These are phyloP conservation scores for Ophiostoma montium DNA, from an alignment of 2,329 filamentous ascomycete genomes.

Conservation along the genomic window DNA sequence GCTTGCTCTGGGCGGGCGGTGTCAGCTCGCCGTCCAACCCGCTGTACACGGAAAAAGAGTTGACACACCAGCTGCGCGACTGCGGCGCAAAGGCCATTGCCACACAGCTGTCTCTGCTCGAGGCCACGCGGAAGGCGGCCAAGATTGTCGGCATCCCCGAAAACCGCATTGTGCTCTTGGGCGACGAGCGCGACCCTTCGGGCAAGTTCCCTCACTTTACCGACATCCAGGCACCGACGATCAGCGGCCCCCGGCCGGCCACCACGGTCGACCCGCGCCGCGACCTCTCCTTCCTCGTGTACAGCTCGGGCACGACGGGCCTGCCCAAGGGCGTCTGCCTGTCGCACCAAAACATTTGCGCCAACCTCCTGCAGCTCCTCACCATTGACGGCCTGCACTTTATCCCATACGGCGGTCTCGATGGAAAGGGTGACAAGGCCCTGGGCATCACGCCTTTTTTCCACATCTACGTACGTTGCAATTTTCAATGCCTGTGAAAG, in stretches of 20 bases:
- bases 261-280: conserved; percentile 46
- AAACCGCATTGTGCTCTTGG: conserved; percentile 62
- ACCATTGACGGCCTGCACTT: conserved; percentile 41
- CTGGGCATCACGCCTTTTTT: conserved; percentile 78
- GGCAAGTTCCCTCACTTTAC: conserved; percentile 57
- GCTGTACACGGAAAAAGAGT: conserved; percentile 68
- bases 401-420: conserved; percentile 40
- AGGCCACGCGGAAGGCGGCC: conserved; percentile 53
- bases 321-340: conserved; percentile 85
- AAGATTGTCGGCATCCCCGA: conserved; percentile 53
- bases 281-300: conserved; percentile 74
- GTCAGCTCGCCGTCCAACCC: conserved; percentile 78
- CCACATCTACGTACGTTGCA: conserved; percentile 40
- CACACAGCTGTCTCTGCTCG: conserved; percentile 56
- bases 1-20: conserved; percentile 70
- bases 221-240: conserved; percentile 42
- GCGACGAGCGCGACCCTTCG: conserved; percentile 47
- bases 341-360: conserved; percentile 66
- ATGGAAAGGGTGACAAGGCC: conserved; percentile 54
- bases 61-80: conserved; percentile 73
- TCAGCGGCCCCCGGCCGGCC: conserved; percentile 28
- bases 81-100: conserved; percentile 59
- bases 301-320: conserved; percentile 81
- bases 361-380: conserved; percentile 50
- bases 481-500: no score